Conservation (phyloP, 148 eudicot species). For the Rhododendron ovatum region DNA sequence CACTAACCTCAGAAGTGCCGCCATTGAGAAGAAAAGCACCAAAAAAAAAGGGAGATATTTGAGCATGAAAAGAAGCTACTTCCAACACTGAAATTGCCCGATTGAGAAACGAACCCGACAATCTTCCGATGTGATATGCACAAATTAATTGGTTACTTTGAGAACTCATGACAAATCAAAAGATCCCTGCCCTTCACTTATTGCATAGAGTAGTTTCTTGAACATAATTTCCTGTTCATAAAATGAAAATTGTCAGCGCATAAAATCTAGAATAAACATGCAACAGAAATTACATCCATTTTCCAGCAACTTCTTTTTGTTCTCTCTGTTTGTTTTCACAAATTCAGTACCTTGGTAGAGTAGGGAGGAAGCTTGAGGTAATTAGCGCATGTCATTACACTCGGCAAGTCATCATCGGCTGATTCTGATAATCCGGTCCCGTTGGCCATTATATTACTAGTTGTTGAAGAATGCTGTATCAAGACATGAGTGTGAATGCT, state of each 20-base stretch:
- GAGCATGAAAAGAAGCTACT: background rate
- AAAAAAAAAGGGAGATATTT: slow-evolving; percentile 9
- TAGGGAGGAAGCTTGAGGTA: slow-evolving; percentile 97
- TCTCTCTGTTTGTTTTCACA: background rate
- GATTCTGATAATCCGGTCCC: slow-evolving; percentile 53
- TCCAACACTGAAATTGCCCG: slow-evolving; percentile 20
- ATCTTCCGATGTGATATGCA: slow-evolving; percentile 5
- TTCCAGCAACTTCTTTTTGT: background rate
- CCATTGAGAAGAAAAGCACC: slow-evolving; percentile 4
- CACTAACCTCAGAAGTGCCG: slow-evolving; percentile 10
- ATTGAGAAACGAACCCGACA: slow-evolving; percentile 10
- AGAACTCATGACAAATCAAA: slow-evolving; percentile 14
- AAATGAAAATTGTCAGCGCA: background rate
- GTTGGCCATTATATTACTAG: slow-evolving; percentile 38
- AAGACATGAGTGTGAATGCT: background rate
- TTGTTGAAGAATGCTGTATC: slow-evolving; percentile 67
- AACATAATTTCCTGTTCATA: slow-evolving; percentile 68
- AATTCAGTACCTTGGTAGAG: slow-evolving; percentile 61
- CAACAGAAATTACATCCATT: background rate
- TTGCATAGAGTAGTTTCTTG: slow-evolving; percentile 90
- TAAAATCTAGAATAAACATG: background rate
- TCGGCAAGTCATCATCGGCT: slow-evolving; percentile 88
- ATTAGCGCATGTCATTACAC: slow-evolving; percentile 99
- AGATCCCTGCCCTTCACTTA: slow-evolving; percentile 86
- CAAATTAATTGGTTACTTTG: slow-evolving; percentile 9